Base-by-base conservation (phyloP, 2,329 filamentous ascomycete species). In the Pseudocercospora fuligena region DNA sequence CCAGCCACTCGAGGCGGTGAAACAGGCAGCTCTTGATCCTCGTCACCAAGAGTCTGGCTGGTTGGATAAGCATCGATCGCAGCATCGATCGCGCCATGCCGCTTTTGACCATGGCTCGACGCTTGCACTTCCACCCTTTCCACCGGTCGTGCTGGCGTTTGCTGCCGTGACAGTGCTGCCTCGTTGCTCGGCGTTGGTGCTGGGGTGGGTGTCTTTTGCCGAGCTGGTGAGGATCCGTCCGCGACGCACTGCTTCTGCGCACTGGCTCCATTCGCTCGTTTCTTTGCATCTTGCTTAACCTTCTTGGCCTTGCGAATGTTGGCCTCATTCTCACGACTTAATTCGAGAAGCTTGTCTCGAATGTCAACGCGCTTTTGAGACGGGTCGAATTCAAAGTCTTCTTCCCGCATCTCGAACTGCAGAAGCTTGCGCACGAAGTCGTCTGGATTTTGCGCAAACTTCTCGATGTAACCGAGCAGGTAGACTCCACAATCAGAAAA, bases 401-500 rank as follows among this genome's bases (percentile, higher is more conserved):
- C 77, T 0, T 82, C 69, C 2, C 88, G 81, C 75, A 93, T 87
- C 70, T 91, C 85, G 47, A 85, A 87, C 27, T 83, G 85, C 5
- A 97, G 81, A 19, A 97, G 81, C 67, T 87, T 89, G 21, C 81
- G 80, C 16, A 92, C 83, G 70, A 96, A 95, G 0, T 76, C 78
- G 69, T 92, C 88, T 0, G 94, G 94, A 66, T 92, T 81, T 61
- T 88, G 84, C 16, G 96, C 85, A 69, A 99, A 97, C 69, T 91
- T 89, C 70, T 93, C 87, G 61, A 97, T 84, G 74, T 98, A 99
- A 2, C 90, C 91, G 3, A 97, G 82, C 2, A 98, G 82, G 73
- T 91, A 99, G 0, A 97, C 82, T 8, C 95, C 95, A 74, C 95
- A 99, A 76, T 99, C 95, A 68, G 88, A 94, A 72, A 86, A 91